These are phyloP conservation scores for Erodium chrysanthum DNA, from an alignment of 441 rosid genomes.

Conservation along the genomic window DNA sequence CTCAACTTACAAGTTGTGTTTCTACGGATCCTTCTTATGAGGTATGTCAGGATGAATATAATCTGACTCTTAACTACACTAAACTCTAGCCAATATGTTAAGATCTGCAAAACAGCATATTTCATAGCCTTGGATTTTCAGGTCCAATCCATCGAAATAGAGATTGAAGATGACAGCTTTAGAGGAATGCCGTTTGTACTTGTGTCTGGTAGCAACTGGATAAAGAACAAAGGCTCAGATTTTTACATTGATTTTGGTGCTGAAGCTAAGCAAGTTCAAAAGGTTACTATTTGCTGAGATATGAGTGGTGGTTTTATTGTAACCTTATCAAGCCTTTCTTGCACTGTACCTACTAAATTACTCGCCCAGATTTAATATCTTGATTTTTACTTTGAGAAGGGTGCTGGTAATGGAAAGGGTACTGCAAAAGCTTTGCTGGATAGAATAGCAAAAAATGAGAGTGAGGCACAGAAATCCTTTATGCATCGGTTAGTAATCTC, in stretches of 20 bases:
- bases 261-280: constrained; percentile 43
- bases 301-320: neutral
- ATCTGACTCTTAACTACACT: constrained; percentile 12
- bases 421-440: constrained; percentile 66
- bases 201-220: constrained; percentile 63
- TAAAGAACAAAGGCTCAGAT: constrained; percentile 63
- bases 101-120: constrained; percentile 15
- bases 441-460: constrained; percentile 65
- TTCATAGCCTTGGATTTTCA: constrained; percentile 24
- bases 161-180: constrained; percentile 55
- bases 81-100: constrained; percentile 11
- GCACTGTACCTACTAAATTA: constrained; percentile 6
- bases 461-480: constrained; percentile 94
- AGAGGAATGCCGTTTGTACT: constrained; percentile 91
- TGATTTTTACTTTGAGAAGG: constrained; percentile 32
- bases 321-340: neutral
- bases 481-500: constrained; percentile 77
- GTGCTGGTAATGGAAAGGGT: constrained; percentile 64
- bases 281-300: constrained; percentile 33
- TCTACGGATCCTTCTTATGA: constrained; percentile 43
- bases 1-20: constrained; percentile 37
- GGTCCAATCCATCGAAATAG: constrained; percentile 69
- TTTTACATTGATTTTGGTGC: constrained; percentile 58
- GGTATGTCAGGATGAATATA: constrained; percentile 31
- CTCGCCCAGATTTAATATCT: constrained; percentile 15